A percentile compares a stretch with the other conserved stretches of the same genome.
These are phyloP conservation scores for Rugonectria rugulosa DNA, from an alignment of 2,329 filamentous ascomycete species.

Conservation along the genomic window DNA sequence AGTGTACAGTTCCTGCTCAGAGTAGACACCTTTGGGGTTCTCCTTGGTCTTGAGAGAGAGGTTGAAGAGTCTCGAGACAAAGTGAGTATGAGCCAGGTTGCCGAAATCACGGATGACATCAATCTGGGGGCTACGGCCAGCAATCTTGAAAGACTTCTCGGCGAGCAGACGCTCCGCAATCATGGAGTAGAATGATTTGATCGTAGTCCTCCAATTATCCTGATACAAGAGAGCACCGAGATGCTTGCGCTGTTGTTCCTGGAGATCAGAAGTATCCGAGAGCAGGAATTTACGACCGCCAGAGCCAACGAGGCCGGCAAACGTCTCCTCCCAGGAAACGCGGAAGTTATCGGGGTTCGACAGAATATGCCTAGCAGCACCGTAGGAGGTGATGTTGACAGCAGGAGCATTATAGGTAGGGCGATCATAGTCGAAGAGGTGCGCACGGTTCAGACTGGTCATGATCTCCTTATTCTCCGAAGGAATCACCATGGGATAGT, in stretches of 20 bases:
- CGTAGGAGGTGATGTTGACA: slow-evolving; percentile 67
- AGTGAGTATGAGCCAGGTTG: slow-evolving; percentile 71
- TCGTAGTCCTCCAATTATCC: slow-evolving; percentile 66
- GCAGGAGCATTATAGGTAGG: slow-evolving; percentile 60
- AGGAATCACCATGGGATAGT: slow-evolving; percentile 77
- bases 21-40: slow-evolving; percentile 65
- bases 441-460: slow-evolving; percentile 69
- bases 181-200: slow-evolving; percentile 72
- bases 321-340: slow-evolving; percentile 68
- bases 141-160: slow-evolving; percentile 70
- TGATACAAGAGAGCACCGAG: slow-evolving; percentile 67
- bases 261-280: slow-evolving; percentile 56
- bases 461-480: slow-evolving; percentile 76
- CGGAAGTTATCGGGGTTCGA: slow-evolving; percentile 68
- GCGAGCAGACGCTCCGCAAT: slow-evolving; percentile 68
- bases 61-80: slow-evolving; percentile 68
- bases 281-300: slow-evolving; percentile 65
- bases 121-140: slow-evolving; percentile 61
- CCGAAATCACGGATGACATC: slow-evolving; percentile 76
- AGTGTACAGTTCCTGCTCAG: slow-evolving; percentile 64
- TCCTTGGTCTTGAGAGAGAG: slow-evolving; percentile 71
- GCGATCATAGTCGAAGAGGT: slow-evolving; percentile 74
- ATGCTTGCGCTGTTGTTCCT: slow-evolving; percentile 58
- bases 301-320: slow-evolving; percentile 67
- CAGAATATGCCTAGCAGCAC: slow-evolving; percentile 68